phyloP scores from a whole-genome alignment of 345 rosid species.

The Rhizophora mangle region DNA sequence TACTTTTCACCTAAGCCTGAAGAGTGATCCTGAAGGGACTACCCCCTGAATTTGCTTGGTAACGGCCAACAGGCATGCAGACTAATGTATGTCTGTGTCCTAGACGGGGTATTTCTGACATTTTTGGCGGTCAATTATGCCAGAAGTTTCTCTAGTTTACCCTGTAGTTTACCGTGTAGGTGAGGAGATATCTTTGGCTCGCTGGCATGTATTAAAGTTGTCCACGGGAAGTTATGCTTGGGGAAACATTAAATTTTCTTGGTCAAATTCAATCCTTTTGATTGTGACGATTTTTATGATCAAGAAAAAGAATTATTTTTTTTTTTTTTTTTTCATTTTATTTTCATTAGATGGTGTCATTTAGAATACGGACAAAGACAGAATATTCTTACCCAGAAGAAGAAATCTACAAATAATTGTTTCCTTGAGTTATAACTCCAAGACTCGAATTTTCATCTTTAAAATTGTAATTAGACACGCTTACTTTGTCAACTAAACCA shows the following conservation, averaged over 20 bases:
- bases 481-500: too few species aligned
- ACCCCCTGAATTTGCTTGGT: slow-evolving; percentile 21
- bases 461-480: too few species aligned
- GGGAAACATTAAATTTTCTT: slow-evolving; percentile 41
- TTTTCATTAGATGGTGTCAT: too few species aligned
- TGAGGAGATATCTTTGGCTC: slow-evolving; percentile 21
- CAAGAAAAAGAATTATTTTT: too few species aligned
- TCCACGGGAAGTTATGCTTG: slow-evolving; percentile 38
- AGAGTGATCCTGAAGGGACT: slow-evolving; percentile 14
- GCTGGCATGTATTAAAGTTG: slow-evolving; percentile 22
- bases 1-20: slow-evolving; percentile 28
- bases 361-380: too few species aligned
- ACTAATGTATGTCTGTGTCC: neutral
- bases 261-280: slow-evolving; percentile 13
- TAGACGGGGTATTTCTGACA: slow-evolving; percentile 26
- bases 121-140: neutral
- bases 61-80: slow-evolving; percentile 14
- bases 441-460: too few species aligned
- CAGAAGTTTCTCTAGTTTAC: neutral
- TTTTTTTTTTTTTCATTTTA: too few species aligned
- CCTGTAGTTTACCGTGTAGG: slow-evolving; percentile 13
- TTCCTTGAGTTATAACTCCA: too few species aligned
- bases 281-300: too few species aligned
- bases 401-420: too few species aligned
- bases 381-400: too few species aligned